Evolutionary conservation across 1,284 basidiomycete species (phyloP), one percentile per base, ranked within the genome.

Genomic region (Apiotrichum laibachii): DNA sequence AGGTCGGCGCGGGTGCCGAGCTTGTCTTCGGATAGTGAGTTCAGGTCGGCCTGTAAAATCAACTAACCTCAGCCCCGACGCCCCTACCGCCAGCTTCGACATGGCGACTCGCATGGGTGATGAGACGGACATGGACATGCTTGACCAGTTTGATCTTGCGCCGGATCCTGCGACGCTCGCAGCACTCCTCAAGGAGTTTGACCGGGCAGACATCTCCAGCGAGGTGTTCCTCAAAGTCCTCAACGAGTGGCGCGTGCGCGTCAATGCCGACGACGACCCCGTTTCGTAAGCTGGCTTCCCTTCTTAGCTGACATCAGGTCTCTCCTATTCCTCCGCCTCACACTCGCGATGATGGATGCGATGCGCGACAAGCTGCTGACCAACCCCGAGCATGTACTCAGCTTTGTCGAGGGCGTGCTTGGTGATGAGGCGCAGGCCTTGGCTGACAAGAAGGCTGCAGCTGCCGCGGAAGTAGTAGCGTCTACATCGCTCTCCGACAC

Each of bases 381-480:
- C 53, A 47, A 63, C 21, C 86, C 88, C 1, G 82, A 83, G 15
- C 86, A 92, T 59, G 83, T 92, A 11, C 76, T 94, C 15, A 81
- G 82, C 1, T 95, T 94, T 69, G 82, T 95, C 42, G 88, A 88
- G 60, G 85, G 89, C 60, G 86, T 88, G 1, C 72, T 88, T 7
- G 58, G 56, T 18, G 64, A 69, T 48, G 63, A 67, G 50, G 65
- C 57, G 11, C 47, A 67, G 40, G 50, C 53, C 4, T 21, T 53
- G 11, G 18, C 43, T 13, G 37, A 56, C 48, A 19, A 21, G 39
- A 18, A 18, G 6, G 26, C 26, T 31, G 26, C 26, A 7, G 26
- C 26, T 4, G 26, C 26, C 26, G 26, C 26, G 7, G 26, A 31
- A 4, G 26, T 7, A 7, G 26, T 7, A 7, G 26, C 26, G 26